phyloP scores from a whole-genome alignment of 495 filamentous ascomycete species.

The Cairneyella variabilis region DNA sequence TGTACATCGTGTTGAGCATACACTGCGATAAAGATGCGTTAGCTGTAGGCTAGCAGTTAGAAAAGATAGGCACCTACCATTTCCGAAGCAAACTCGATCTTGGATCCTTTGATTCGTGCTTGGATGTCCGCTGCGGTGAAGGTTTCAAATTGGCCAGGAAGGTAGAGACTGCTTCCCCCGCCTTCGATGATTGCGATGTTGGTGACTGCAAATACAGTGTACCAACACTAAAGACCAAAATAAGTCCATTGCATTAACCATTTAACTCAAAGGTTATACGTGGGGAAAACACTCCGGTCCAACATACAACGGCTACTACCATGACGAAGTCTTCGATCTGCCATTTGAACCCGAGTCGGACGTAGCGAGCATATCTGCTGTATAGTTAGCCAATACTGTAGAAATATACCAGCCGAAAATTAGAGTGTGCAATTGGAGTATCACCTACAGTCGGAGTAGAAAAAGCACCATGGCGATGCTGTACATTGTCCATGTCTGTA shows the following conservation, averaged over 20 bases:
- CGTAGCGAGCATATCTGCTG: not conserved
- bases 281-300: not conserved
- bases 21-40: slow-evolving; percentile 1
- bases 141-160: slow-evolving; percentile 2
- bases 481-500: slow-evolving; percentile 4
- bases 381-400: not conserved
- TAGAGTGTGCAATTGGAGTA: not conserved
- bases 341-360: not conserved
- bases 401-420: not conserved
- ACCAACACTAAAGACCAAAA: slow-evolving; percentile 1
- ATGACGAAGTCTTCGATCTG: not conserved
- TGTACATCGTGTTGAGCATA: slow-evolving; percentile 11
- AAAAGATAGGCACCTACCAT: slow-evolving; percentile 4
- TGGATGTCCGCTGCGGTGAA: slow-evolving; percentile 5
- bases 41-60: not conserved
- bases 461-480: not conserved
- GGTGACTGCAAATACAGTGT: slow-evolving; percentile 6
- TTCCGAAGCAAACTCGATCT: slow-evolving; percentile 9
- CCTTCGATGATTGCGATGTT: slow-evolving; percentile 7
- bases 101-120: slow-evolving; percentile 8
- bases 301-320: slow-evolving; percentile 1
- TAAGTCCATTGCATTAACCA: not conserved
- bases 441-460: not conserved
- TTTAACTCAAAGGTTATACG: not conserved
- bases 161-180: slow-evolving; percentile 7